Base-by-base conservation (phyloP, 768 basidiomycete genomes). In the Coprinellus aureogranulatus region DNA sequence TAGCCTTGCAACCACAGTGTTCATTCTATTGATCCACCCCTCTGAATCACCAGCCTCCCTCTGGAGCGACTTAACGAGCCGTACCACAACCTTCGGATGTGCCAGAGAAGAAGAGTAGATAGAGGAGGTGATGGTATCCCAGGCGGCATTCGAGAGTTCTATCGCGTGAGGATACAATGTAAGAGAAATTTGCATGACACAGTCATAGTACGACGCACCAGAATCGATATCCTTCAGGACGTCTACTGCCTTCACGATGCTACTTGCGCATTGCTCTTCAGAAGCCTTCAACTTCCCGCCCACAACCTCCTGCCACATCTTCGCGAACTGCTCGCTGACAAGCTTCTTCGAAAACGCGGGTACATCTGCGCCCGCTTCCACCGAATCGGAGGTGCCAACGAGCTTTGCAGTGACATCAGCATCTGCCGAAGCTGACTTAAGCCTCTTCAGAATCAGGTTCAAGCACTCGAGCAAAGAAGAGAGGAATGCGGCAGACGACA, bases 391-490 rank as follows among this genome's bases (percentile, higher is more conserved):
- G n/a, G 48, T 28, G 9, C n/a, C 34, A 9, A 39, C 11, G 14
- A 52, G 34, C 31, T 52, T 52, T 3, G 31, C 16, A 20, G 39
- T n/a, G 3, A 52, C 31, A 4, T 52, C 18, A 4, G 26, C 26
- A 11, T 20, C 12, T 9, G 12, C 10, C 61, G 31, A 30, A 26
- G 58, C 44, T 48, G 48, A 52, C 45, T 30, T 1, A 34, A 53
- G 22, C 57, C 50, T 34, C 23, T 57, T 56, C 42, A 54, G 39
- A 12, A 51, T 42, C 45, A 58, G 70, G 64, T 88, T 71, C 12
- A 83, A 66, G 62, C 85, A 90, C 69, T 97, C 94, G 8, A 90
- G 69, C 2, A 91, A 64, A 0, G 89, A 80, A 0, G 82, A 77
- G 18, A 89, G 72, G 71, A 94, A 90, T 10, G 90, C 86, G 0